Evolutionary conservation across 768 basidiomycete genomes (phyloP), one percentile per base, ranked within the genome.

Genomic region (Thelephora aurantiotincta): DNA sequence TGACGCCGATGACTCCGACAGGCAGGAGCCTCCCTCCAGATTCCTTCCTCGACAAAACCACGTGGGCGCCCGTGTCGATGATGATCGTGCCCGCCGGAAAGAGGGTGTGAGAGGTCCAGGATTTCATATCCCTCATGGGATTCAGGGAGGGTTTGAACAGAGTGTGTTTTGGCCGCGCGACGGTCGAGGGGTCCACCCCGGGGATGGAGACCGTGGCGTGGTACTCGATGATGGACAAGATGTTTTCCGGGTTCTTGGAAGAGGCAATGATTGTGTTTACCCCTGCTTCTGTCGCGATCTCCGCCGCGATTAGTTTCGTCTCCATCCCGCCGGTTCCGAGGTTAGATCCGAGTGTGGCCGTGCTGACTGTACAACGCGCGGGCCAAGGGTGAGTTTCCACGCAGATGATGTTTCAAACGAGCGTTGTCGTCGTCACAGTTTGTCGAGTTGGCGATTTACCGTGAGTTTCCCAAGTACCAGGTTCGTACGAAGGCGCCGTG

Each of bases 321-420:
- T 96, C 92, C 96, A 98, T 98, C 3, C 96, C 96, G 0, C 96
- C 96, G 1, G 96, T 98, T 0, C 96, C 96, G 11, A 99, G 73
- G 54, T 77, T 88, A 1, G 90, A 93, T 0, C 96, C 96, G 1
- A 94, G 71, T 0, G 96, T 96, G 2, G 78, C 77, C 0, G 90
- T 96, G 62, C 88, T 93, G 6, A 99, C 96, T 94, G 30, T 12
- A 30, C 6, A 11, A 45, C 12, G 20, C 18, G 2, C 16, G 16
- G 38, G 11, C 38, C 7, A 14, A 41, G 14, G 22, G 2, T 14
- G n/a, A n/a, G n/a, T n/a, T n/a, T n/a, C n/a, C n/a, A n/a, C n/a
- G 12, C 16, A 14, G 14, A 16, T 41, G 38, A 9, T 43, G 16
- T 44, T 43, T 30, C 26, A 30, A 9, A 30, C 9, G 26, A 9